Evolutionary conservation across 2,329 filamentous ascomycete genomes (phyloP).

Genomic region (Penicillium capsulatum): DNA sequence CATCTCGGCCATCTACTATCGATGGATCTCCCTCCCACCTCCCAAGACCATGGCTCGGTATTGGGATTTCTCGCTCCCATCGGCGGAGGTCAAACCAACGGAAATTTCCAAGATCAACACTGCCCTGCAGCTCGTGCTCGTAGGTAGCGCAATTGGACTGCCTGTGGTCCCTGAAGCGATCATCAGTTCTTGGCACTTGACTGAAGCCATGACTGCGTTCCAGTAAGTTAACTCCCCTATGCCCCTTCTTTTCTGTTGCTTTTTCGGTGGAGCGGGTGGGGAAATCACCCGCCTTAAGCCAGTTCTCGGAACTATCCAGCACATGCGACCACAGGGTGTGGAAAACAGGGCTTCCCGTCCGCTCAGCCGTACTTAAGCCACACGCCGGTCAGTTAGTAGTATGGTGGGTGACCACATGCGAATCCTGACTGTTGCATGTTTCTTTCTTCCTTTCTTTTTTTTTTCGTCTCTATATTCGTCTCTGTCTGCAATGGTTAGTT

Average conservation of each 20-base stretch:
- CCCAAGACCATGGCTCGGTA: slow-evolving; percentile 90
- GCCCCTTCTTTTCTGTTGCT: neutral
- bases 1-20: slow-evolving; percentile 86
- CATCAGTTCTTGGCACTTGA: slow-evolving; percentile 50
- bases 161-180: slow-evolving; percentile 63
- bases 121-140: slow-evolving; percentile 79
- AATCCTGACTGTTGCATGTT: slow-evolving; percentile 47
- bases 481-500: neutral
- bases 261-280: neutral
- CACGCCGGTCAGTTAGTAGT: slow-evolving; percentile 48
- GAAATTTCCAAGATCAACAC: slow-evolving; percentile 69
- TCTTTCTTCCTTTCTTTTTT: slow-evolving; percentile 18
- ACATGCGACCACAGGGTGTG: slow-evolving; percentile 48
- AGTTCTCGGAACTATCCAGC: neutral
- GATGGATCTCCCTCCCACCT: slow-evolving; percentile 87
- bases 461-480: neutral
- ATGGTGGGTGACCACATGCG: slow-evolving; percentile 48
- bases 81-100: slow-evolving; percentile 45
- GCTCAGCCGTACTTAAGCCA: slow-evolving; percentile 49
- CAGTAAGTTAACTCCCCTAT: slow-evolving; percentile 33
- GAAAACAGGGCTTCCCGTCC: slow-evolving; percentile 49
- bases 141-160: slow-evolving; percentile 77
- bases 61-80: slow-evolving; percentile 90
- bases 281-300: slow-evolving; percentile 14
- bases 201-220: slow-evolving; percentile 57